Conservation (phyloP, 495 filamentous ascomycete species). For the Aspergillus carlsbadensis region DNA sequence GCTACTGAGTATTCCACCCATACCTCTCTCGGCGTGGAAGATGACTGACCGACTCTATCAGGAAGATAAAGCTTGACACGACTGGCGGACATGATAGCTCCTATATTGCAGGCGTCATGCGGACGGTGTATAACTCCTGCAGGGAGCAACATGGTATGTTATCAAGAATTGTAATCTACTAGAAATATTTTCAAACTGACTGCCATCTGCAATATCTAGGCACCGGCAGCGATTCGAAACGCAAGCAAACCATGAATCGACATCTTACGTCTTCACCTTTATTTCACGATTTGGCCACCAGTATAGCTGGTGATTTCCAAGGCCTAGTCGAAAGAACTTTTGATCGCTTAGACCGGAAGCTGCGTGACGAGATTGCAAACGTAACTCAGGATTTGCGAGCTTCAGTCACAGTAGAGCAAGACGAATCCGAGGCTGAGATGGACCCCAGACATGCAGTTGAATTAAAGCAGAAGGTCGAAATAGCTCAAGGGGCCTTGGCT, state of each 20-base stretch:
- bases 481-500: not conserved
- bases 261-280: constrained; percentile 8
- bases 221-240: constrained; percentile 7
- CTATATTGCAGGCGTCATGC: constrained; percentile 25
- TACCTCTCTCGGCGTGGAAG: not conserved
- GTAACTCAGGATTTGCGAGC: constrained; percentile 11
- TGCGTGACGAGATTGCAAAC: constrained; percentile 5
- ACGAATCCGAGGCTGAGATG: constrained; percentile 13
- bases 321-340: not conserved
- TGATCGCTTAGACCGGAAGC: not conserved
- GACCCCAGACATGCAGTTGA: constrained; percentile 3
- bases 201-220: constrained; percentile 7
- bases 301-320: not conserved
- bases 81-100: constrained; percentile 21
- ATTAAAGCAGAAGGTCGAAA: not conserved
- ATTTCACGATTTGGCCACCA: constrained; percentile 3
- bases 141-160: constrained; percentile 20
- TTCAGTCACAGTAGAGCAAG: constrained; percentile 11
- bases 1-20: constrained; percentile 9
- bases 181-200: not conserved
- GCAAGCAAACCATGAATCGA: constrained; percentile 15
- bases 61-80: constrained; percentile 14
- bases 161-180: not conserved
- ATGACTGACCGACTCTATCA: not conserved
- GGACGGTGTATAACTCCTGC: constrained; percentile 17